Percentiles rank a stretch among this genome's conserved stretches.
Evolutionary conservation across 164 flowering plant genomes (phyloP).

Genomic region (Hamamelis virginiana): DNA sequence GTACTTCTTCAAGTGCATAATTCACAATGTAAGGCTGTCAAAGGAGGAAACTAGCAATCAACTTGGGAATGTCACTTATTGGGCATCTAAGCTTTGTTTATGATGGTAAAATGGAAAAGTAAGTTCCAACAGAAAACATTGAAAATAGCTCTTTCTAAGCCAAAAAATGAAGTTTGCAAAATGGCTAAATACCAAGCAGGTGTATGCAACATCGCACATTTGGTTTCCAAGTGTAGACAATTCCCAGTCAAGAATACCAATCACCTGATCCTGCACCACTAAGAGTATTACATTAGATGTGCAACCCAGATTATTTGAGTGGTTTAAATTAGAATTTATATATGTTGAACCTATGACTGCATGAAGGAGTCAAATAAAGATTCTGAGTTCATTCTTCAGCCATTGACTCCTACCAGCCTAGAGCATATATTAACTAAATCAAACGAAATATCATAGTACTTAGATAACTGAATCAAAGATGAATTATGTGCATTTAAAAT

Average conservation of each 20-base stretch:
- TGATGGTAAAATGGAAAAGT: background rate
- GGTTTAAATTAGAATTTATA: too few species aligned
- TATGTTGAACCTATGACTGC: too few species aligned
- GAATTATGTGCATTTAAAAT: background rate
- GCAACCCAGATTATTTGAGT: background rate
- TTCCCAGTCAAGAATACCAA: conserved; percentile 99
- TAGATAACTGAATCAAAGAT: background rate
- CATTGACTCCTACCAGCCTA: background rate
- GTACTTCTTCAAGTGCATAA: conserved; percentile 22
- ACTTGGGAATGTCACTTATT: background rate
- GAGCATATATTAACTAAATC: background rate
- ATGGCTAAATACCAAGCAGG: conserved; percentile 63
- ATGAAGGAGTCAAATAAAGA: too few species aligned
- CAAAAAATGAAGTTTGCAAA: background rate
- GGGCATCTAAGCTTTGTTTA: background rate
- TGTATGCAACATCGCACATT: conserved; percentile 95
- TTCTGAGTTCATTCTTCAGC: too few species aligned
- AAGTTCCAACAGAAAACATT: background rate
- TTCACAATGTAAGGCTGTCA: conserved; percentile 73
- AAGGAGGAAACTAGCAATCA: conserved; percentile 13
- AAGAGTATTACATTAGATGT: conserved; percentile 15
- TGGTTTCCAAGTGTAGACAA: conserved; percentile 95
- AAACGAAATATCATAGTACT: background rate
- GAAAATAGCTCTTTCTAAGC: background rate
- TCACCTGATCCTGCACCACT: conserved; percentile 81